Evolutionary conservation across 768 basidiomycete genomes (phyloP).

Genomic region (Mycena belliarum): DNA sequence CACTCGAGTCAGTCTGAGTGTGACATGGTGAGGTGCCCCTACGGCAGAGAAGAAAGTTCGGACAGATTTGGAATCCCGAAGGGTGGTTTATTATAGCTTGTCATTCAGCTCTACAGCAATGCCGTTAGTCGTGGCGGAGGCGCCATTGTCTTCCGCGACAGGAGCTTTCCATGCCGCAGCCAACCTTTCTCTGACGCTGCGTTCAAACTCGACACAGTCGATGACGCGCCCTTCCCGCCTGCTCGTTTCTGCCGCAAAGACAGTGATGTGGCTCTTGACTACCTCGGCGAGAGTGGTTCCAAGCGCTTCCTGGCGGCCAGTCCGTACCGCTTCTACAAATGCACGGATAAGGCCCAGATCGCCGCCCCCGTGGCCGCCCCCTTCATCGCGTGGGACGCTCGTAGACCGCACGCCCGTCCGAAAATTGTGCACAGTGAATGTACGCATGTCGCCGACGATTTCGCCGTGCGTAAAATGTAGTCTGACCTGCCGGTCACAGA

Average conservation of each 20-base stretch:
- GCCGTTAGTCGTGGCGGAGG: neutral
- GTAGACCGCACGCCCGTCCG: slow-evolving; percentile 48
- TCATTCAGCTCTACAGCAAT: no score
- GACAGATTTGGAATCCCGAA: no score
- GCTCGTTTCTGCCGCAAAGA: slow-evolving; percentile 86
- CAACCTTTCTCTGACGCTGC: slow-evolving; percentile 37
- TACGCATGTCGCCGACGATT: slow-evolving; percentile 82
- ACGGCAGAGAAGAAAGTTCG: no score
- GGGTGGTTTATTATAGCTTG: no score
- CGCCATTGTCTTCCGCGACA: neutral
- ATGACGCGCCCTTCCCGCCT: slow-evolving; percentile 69
- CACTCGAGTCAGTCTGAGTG: no score
- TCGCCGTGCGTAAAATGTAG: slow-evolving; percentile 88
- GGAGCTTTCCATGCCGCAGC: neutral
- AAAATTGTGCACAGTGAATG: slow-evolving; percentile 79
- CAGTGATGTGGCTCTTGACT: slow-evolving; percentile 76
- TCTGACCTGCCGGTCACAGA: slow-evolving; percentile 82
- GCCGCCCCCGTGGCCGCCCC: slow-evolving; percentile 83
- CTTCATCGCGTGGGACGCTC: slow-evolving; percentile 53
- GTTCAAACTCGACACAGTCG: slow-evolving; percentile 68
- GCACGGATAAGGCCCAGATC: slow-evolving; percentile 74
- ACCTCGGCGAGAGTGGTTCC: slow-evolving; percentile 71
- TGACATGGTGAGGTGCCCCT: no score
- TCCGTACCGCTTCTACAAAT: slow-evolving; percentile 76
- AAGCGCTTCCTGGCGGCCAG: slow-evolving; percentile 60